phyloP scores from a whole-genome alignment of 1,284 basidiomycete genomes.

The Puccinia hordei region DNA sequence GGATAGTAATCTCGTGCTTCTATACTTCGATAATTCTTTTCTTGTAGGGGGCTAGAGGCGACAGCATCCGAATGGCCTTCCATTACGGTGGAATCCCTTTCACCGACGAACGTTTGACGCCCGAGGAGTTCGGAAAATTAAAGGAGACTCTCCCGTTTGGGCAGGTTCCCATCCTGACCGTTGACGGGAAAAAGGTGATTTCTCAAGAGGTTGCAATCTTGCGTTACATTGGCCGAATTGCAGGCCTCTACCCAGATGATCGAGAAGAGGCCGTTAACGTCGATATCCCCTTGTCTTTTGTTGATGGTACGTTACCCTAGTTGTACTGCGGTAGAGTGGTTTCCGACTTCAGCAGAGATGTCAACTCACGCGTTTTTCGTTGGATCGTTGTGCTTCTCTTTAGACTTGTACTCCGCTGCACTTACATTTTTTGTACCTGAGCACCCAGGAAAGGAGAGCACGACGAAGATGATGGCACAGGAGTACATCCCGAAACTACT shows the following conservation, averaged over 20 bases:
- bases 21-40: not conserved
- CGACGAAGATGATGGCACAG: not conserved
- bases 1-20: not conserved
- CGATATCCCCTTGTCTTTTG: not conserved
- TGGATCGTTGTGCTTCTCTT: too few species aligned
- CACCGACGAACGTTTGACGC: not conserved
- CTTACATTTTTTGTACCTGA: not conserved
- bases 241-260: not conserved
- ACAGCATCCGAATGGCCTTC: not conserved
- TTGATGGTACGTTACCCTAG: not conserved
- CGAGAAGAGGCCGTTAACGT: not conserved
- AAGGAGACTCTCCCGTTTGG: not conserved
- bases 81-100: constrained; percentile 15
- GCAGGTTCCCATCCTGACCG: not conserved
- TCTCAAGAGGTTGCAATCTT: constrained; percentile 17
- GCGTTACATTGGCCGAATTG: constrained; percentile 8
- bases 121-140: not conserved
- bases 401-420: not conserved
- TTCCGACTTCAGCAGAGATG: not conserved
- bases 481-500: not conserved
- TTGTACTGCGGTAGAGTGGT: not conserved
- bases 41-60: not conserved
- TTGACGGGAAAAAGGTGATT: not conserved
- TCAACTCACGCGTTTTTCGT: too few species aligned
- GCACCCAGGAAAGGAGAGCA: not conserved